Base-by-base conservation (phyloP, 495 filamentous ascomycete species). In the Aspergillus diversus region DNA sequence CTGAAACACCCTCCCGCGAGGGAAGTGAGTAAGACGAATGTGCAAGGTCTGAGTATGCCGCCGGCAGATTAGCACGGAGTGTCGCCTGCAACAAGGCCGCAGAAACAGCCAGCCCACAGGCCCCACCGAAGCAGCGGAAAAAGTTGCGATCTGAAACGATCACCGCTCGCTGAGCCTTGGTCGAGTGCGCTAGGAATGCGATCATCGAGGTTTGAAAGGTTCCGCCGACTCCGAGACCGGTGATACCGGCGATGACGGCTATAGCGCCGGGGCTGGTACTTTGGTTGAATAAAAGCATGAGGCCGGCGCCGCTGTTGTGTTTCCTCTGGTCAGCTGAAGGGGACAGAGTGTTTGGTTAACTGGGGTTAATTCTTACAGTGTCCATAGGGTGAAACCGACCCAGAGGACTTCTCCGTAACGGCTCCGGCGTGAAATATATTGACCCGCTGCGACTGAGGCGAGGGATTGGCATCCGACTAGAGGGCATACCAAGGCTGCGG, bases 131-230 rank as follows among this genome's bases (percentile, higher is more conserved):
- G 33, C 81, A 83, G 33, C 87, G 82, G 65, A 89, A 80, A 70
- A 88, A 87, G 66, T 90, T 90, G 8, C 87, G 81, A 59, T 86
- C 79, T 11, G 81, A 82, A 31, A 86, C 88, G 6, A 86, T 80
- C 3, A 89, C 81, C 0, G 87, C 87, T 49, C 86, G 77, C 52
- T 89, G 84, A 1, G 80, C 68, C 52, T 85, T 83, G 13, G 74
- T 78, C 35, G 77, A 84, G 67, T 88, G 84, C 8, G 87, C 84
- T 69, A 89, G 86, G 17, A 86, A 70, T 6, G 87, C 87, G n/a
- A 90, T 81, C 0, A 90, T 73, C 11, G 80, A 80, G 13, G 86
- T 85, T 63, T 89, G 86, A 62, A 88, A 86, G 13, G 81, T 81
- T 52, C 74, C 75, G n/a, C 87, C 87, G 5, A 86, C 69, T 4